Base-by-base conservation (phyloP, 768 basidiomycete species). In the Calvatia gigantea region DNA sequence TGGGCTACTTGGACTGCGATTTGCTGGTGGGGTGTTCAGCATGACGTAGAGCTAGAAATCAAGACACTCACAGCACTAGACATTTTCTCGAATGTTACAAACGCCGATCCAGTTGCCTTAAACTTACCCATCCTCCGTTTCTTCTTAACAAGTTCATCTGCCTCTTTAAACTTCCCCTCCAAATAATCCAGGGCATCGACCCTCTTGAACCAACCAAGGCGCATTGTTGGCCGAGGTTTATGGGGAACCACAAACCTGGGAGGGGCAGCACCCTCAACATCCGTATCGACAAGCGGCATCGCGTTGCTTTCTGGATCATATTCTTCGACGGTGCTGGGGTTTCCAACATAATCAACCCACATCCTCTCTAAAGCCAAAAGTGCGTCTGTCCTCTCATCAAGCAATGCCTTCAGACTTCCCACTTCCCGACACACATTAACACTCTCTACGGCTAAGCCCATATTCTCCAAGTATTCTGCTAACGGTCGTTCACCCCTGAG, bases 71-170 rank as follows among this genome's bases (percentile, higher is more conserved):
- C 92, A 23, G 94, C 92, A 62, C 87, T 88, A 1, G 91, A 89
- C 85, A 95, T 91, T 65, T 92, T 92, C 72, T 97, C 93, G 62
- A 99, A 98, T 0, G 97, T 98, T 17, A 98, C 90, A 64, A 98
- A 99, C 0, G 94, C 97, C 28, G 84, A 82, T 42, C 87, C 85
- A 1, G 91, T 92, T 1, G 94, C 79, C 61, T 81, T 86, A 67
- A 92, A 95, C 63, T 82, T 87, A 15, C 89, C 91, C 3, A 70
- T 71, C 61, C 79, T 76, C 42, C 96, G 76, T 64, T 86, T 78
- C 65, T 80, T 84, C 69, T 84, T 85, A 3, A 98, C 93, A 14
- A 80, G 75, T 45, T 94, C 91, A 66, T 98, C 94, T 1, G 88
- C 86, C 50, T 86, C 83, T 57, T 79, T 77, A 73, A 94, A 99